A percentile compares a stretch with the other conserved stretches of the same genome.
Conservation (phyloP, 192 early-diverging fungal genomes). For the Paraglomus occultum region DNA sequence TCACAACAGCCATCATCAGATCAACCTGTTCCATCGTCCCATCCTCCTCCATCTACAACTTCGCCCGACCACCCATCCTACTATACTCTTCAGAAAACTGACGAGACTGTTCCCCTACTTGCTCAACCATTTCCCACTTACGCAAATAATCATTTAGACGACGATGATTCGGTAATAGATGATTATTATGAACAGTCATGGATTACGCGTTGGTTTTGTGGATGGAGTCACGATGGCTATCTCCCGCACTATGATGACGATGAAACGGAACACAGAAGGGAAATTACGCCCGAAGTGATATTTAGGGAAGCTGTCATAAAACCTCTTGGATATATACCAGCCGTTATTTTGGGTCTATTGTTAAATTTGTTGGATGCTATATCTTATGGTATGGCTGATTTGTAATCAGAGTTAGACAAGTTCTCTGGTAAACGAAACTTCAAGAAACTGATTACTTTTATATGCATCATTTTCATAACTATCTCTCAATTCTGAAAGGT, state of each 20-base stretch:
- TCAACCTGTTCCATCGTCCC: no score
- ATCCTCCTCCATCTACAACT: neutral
- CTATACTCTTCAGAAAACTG: neutral
- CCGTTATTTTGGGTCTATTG: slow-evolving; percentile 85
- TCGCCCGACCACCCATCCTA: neutral
- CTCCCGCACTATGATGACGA: neutral
- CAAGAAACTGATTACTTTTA: neutral
- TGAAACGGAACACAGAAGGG: neutral
- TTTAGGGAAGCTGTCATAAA: slow-evolving; percentile 35
- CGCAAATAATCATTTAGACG: neutral
- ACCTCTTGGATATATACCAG: slow-evolving; percentile 75
- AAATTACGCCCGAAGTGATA: slow-evolving; percentile 10
- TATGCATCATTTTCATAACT: neutral
- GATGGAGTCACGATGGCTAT: neutral
- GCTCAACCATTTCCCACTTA: no score
- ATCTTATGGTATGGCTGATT: slow-evolving; percentile 60
- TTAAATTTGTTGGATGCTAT: slow-evolving; percentile 93
- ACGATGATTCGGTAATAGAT: neutral
- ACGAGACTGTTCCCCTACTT: slow-evolving; percentile 2
- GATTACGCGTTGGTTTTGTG: slow-evolving; percentile 16
- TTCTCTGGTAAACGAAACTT: neutral
- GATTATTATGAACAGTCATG: neutral
- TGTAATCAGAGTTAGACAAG: neutral
- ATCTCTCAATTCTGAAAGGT: slow-evolving; percentile 34
- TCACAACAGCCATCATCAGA: neutral